Evolutionary conservation across 2,329 filamentous ascomycete species (phyloP).

Genomic region (Leptographium flavum): DNA sequence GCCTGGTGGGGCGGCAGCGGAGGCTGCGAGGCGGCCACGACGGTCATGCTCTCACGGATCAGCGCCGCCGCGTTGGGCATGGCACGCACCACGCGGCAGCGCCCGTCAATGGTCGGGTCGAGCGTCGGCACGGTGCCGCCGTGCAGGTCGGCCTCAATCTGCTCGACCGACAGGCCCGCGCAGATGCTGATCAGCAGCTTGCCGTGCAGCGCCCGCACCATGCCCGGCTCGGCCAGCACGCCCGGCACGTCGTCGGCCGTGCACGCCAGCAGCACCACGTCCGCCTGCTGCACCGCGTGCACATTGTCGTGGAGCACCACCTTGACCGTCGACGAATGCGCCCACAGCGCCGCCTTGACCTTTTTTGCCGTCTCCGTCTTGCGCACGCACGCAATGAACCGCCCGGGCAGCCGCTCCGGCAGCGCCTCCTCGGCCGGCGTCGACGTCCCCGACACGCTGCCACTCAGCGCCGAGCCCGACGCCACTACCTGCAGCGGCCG

Average conservation of each 20-base stretch:
- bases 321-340: constrained; percentile 47
- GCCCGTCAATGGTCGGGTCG: constrained; percentile 28
- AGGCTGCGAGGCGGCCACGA: constrained; percentile 47
- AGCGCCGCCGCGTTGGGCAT: constrained; percentile 77
- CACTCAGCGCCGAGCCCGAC: constrained; percentile 20
- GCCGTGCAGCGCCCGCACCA: constrained; percentile 54
- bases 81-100: constrained; percentile 56
- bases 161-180: constrained; percentile 57
- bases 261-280: constrained; percentile 66
- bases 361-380: constrained; percentile 54
- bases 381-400: constrained; percentile 71
- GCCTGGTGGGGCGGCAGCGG: constrained; percentile 39
- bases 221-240: constrained; percentile 52
- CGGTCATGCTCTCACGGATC: constrained; percentile 70
- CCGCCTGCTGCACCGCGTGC: constrained; percentile 47
- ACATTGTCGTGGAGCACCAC: constrained; percentile 63
- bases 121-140: constrained; percentile 34
- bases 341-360: constrained; percentile 50
- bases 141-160: constrained; percentile 53
- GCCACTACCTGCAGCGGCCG: constrained; percentile 30
- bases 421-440: constrained; percentile 31
- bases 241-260: constrained; percentile 63
- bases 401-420: constrained; percentile 48
- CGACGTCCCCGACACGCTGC: constrained; percentile 27
- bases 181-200: constrained; percentile 75